phyloP scores from a whole-genome alignment of 164 flowering plant genomes.

The Aristolochia californica region DNA sequence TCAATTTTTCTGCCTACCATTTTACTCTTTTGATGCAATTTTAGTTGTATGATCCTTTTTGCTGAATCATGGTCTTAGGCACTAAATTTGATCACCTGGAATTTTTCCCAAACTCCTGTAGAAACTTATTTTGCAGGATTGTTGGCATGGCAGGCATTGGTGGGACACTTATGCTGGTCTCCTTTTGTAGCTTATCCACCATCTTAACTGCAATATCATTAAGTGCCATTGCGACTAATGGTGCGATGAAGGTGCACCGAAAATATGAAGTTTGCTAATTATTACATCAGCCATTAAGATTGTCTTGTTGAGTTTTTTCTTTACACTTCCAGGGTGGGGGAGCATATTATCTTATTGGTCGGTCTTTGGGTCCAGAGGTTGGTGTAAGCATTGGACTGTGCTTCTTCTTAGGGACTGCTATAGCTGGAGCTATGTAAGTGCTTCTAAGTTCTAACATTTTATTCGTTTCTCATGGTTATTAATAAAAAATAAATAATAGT shows the following conservation, averaged over 20 bases:
- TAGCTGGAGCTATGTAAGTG: slow-evolving; percentile 94
- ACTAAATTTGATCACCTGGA: too few species aligned
- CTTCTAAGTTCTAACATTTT: too few species aligned
- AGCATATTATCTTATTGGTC: slow-evolving; percentile 97
- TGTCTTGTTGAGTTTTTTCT: too few species aligned
- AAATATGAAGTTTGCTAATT: neutral
- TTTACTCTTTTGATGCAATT: too few species aligned
- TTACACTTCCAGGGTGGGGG: slow-evolving; percentile 79
- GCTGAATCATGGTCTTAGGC: too few species aligned
- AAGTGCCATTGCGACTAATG: slow-evolving; percentile 99
- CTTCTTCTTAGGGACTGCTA: slow-evolving; percentile 98
- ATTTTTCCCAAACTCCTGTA: too few species aligned
- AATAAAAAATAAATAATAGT: too few species aligned
- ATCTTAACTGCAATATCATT: slow-evolving; percentile 81
- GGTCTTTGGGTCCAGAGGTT: slow-evolving; percentile 99
- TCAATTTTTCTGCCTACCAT: too few species aligned
- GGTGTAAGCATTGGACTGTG: slow-evolving; percentile 99
- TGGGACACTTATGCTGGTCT: slow-evolving; percentile 71
- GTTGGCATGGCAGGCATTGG: slow-evolving; percentile 99
- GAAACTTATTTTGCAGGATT: slow-evolving; percentile 40
- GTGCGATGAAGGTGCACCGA: slow-evolving; percentile 91
- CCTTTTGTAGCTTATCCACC: slow-evolving; percentile 88
- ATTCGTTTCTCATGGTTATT: too few species aligned
- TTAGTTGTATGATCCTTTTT: too few species aligned
- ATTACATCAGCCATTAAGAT: too few species aligned